Conservation (phyloP, 306 rosid species). For the Canavalia gladiata region DNA sequence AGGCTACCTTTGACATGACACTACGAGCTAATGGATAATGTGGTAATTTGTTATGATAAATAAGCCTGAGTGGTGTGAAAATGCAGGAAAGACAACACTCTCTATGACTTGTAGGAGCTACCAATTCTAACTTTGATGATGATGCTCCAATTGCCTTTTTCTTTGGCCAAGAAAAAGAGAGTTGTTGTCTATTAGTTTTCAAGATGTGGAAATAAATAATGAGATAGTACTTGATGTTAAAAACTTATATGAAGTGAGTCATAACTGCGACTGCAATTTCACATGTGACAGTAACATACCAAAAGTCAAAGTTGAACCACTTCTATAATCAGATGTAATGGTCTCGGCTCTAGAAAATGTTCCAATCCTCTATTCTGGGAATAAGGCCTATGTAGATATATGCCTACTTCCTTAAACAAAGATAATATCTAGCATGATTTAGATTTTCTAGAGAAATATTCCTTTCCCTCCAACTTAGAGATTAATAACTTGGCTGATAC, state of each 20-base stretch:
- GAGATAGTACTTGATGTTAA: constrained; percentile 85
- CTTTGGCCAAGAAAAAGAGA: constrained; percentile 92
- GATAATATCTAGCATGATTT: constrained; percentile 57
- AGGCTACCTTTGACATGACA: too few relatives aligned
- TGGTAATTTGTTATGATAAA: too few relatives aligned
- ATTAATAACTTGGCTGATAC: constrained; percentile 84
- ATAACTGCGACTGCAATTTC: constrained; percentile 84
- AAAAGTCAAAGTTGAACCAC: constrained; percentile 77
- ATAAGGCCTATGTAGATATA: constrained; percentile 88
- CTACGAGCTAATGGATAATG: too few relatives aligned
- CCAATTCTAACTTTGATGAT: constrained; percentile 74
- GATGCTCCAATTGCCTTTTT: constrained; percentile 86
- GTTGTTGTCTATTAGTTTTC: constrained; percentile 83
- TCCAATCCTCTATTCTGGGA: constrained; percentile 93
- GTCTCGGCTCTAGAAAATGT: constrained; percentile 83
- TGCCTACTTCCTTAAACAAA: constrained; percentile 76
- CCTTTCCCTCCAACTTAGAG: constrained; percentile 67
- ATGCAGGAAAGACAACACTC: constrained; percentile 98
- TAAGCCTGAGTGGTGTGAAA: constrained; percentile 21
- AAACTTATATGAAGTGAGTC: constrained; percentile 97
- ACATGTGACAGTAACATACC: constrained; percentile 87
- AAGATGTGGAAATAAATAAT: constrained; percentile 82
- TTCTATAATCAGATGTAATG: constrained; percentile 80
- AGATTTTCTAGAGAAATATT: constrained; percentile 72
- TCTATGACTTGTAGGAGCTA: constrained; percentile 81